These are phyloP conservation scores for Sextonia rubra DNA, from an alignment of 164 flowering plant species.

Conservation along the genomic window DNA sequence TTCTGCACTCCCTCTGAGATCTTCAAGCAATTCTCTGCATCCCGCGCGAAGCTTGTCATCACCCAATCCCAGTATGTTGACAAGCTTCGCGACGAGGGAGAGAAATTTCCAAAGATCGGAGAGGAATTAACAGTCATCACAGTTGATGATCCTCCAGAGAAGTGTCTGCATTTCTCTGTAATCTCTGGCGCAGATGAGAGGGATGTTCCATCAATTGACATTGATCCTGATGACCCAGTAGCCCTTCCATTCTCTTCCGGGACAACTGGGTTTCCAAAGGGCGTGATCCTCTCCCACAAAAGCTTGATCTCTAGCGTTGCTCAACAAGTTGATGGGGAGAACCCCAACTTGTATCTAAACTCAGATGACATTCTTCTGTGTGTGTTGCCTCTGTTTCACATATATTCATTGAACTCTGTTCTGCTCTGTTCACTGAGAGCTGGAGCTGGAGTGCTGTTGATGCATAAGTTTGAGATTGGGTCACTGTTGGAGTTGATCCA, in stretches of 20 bases:
- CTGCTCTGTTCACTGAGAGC: conserved; percentile 54
- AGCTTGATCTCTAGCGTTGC: conserved; percentile 69
- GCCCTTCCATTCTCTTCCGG: conserved; percentile 87
- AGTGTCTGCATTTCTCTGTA: conserved; percentile 53
- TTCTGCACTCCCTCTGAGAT: conserved; percentile 61
- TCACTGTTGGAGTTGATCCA: conserved; percentile 46
- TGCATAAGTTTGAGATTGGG: conserved; percentile 77
- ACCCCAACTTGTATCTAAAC: conserved; percentile 54
- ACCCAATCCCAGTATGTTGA: conserved; percentile 55
- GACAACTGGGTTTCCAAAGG: conserved; percentile 80
- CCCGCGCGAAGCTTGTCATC: conserved; percentile 48
- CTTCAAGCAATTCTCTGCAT: conserved; percentile 39
- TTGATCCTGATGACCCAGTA: conserved; percentile 48
- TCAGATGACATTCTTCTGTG: conserved; percentile 61
- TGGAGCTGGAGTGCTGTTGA: conserved; percentile 51
- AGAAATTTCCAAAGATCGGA: conserved; percentile 16
- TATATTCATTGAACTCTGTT: conserved; percentile 56
- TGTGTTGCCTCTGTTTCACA: conserved; percentile 80
- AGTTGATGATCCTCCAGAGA: conserved; percentile 49
- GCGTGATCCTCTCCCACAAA: conserved; percentile 69
- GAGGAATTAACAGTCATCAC: conserved; percentile 37
- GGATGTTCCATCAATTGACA: conserved; percentile 23
- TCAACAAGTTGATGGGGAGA: conserved; percentile 85
- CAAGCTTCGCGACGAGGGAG: conserved; percentile 35
- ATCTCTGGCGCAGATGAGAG: conserved; percentile 40